phyloP scores from a whole-genome alignment of 257 asterid species.

The Rubia yunnanensis region DNA sequence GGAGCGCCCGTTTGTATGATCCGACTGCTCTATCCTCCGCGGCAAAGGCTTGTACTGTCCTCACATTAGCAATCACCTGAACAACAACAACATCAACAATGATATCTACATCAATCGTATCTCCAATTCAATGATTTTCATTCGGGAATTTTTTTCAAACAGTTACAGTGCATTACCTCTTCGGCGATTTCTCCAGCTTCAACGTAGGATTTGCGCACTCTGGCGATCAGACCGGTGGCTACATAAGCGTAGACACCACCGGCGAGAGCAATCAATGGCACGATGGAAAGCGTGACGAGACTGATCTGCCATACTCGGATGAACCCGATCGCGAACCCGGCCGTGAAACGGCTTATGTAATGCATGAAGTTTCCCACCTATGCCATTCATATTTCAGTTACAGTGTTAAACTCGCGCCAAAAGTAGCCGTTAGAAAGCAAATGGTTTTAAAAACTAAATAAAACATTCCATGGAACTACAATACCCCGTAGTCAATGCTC shows the following conservation, averaged over 20 bases:
- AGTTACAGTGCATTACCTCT: constrained; percentile 42
- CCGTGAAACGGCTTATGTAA: constrained; percentile 67
- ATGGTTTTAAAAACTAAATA: too few relatives aligned
- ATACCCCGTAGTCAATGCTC: too few relatives aligned
- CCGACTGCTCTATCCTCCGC: constrained; percentile 87
- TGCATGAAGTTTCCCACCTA: constrained; percentile 95
- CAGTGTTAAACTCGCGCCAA: constrained; percentile 8
- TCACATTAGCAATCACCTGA: constrained; percentile 81
- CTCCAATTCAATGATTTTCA: background rate
- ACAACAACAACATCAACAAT: background rate
- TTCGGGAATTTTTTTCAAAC: background rate
- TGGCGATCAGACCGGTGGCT: constrained; percentile 71
- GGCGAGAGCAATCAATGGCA: constrained; percentile 86
- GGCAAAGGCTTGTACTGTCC: constrained; percentile 94
- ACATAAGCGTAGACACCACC: constrained; percentile 91
- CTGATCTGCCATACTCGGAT: constrained; percentile 94
- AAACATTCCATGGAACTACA: too few relatives aligned
- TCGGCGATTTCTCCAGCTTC: constrained; percentile 97
- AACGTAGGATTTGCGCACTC: constrained; percentile 76
- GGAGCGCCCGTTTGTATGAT: constrained; percentile 46
- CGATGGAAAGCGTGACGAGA: constrained; percentile 81
- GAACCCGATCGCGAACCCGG: constrained; percentile 82
- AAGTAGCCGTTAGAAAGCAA: background rate
- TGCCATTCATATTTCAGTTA: background rate
- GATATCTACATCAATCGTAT: background rate